phyloP scores from a whole-genome alignment of 176 grass and related monocot species.

The Saccharum officinarum region DNA sequence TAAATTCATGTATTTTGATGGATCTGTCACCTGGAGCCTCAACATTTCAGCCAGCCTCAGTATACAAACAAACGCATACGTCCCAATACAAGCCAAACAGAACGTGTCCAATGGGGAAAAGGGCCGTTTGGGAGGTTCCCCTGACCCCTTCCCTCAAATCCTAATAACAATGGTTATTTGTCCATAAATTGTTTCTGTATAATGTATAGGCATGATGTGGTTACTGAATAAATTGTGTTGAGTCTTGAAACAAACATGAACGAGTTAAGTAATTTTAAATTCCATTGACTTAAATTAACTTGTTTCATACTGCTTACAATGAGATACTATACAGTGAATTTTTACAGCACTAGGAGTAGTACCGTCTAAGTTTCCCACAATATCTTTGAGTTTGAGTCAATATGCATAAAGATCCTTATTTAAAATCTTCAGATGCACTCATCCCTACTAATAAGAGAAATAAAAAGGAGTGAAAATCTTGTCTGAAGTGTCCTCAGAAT shows the following conservation, averaged over 20 bases:
- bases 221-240: background rate
- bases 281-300: background rate
- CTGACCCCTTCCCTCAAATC: background rate
- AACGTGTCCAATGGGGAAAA: slow-evolving; percentile 10
- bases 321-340: background rate
- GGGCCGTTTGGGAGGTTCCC: background rate
- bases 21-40: slow-evolving; percentile 47
- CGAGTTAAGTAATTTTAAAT: background rate
- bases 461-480: slow-evolving; percentile 39
- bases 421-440: slow-evolving; percentile 9
- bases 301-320: background rate
- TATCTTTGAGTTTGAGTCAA: background rate
- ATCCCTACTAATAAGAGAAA: background rate
- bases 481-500: slow-evolving; percentile 34
- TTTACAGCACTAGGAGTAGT: background rate
- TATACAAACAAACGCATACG: slow-evolving; percentile 16
- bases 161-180: background rate
- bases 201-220: background rate
- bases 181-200: background rate
- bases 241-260: background rate
- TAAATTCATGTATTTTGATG: slow-evolving; percentile 51
- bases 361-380: background rate
- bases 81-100: slow-evolving; percentile 13
- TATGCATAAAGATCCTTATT: background rate
- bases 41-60: slow-evolving; percentile 43